Conservation (phyloP, 2,329 filamentous ascomycete genomes). For the Simplicillium aogashimaense region DNA sequence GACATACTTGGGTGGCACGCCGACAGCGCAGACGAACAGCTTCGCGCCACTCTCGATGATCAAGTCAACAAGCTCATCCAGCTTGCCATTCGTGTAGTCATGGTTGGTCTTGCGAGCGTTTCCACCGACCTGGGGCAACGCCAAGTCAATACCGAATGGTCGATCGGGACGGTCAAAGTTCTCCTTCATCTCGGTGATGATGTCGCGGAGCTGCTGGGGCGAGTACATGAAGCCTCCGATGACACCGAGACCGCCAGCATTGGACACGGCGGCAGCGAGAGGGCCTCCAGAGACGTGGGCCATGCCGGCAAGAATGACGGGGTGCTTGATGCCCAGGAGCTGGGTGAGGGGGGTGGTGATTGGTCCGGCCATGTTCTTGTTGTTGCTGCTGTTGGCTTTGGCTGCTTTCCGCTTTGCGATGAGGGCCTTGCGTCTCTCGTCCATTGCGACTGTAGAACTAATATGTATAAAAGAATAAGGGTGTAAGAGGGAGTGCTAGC, state of each 20-base stretch:
- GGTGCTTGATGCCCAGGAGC: conserved; percentile 76
- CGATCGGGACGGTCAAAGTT: conserved; percentile 55
- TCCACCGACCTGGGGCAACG: conserved; percentile 80
- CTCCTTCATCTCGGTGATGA: conserved; percentile 77
- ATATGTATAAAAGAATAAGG: too few relatives aligned
- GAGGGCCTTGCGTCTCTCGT: not conserved
- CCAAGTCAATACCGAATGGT: conserved; percentile 86
- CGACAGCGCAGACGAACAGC: conserved; percentile 81
- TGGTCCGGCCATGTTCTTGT: conserved; percentile 32
- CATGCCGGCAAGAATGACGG: conserved; percentile 90
- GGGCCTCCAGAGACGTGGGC: conserved; percentile 69
- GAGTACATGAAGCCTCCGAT: conserved; percentile 64
- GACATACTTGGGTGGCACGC: conserved; percentile 67
- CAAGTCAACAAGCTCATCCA: conserved; percentile 81
- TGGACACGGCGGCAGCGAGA: conserved; percentile 81
- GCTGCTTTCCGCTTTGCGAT: not conserved
- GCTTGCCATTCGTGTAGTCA: conserved; percentile 84
- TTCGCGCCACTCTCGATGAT: conserved; percentile 74
- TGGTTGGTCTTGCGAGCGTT: conserved; percentile 82
- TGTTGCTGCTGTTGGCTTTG: conserved; percentile 15
- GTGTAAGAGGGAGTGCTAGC: too few relatives aligned
- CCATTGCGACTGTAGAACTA: not conserved
- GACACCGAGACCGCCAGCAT: conserved; percentile 75
- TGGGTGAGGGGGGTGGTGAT: conserved; percentile 69
- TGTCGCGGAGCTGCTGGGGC: conserved; percentile 62